Evolutionary conservation across 345 rosid species (phyloP), one percentile per base, ranked within the genome.

Genomic region (Fremontodendron californicum): DNA sequence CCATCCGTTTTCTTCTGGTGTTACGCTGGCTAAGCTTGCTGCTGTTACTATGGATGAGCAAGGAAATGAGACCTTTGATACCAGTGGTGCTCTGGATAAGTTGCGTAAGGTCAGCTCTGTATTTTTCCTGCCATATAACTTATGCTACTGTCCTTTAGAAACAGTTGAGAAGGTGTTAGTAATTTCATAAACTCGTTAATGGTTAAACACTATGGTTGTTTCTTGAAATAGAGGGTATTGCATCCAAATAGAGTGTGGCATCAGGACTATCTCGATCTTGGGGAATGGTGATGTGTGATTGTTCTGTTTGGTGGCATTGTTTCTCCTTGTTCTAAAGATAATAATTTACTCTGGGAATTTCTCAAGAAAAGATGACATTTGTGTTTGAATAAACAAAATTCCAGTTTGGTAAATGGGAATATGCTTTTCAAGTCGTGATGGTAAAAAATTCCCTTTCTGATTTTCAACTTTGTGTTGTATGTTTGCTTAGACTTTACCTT

Each of bases 21-120:
- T 92, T 87, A 91, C 99, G 69, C 83, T 96, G 77, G 99, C 98
- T 64, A 96, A 91, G 86, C 94, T 96, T 67, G 99, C 99, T 73
- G 99, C 99, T 80, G 98, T 96, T 73, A 96, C 99, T 61, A 90
- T 88, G 89, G 99, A 96, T 86, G 99, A 93, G 77, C 91, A 89
- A 78, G 99, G 92, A 77, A 93, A 93, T 79, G 99, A 96, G 89
- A 96, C 97, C 51, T 96, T 96, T 82, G 99, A 96, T 86, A 81
- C 97, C 23, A 96, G 99, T 87, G 98, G 99, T 70, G 99, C 99
- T 79, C 78, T 92, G 83, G 98, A 96, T 86, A 91, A 84, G 83
- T 81, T 96, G 83, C 92, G 94, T 79, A 96, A 96, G 97, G 99
- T 96, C 60, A 84, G 87, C 70, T 70, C 75, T 77, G 51, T 76